These are phyloP conservation scores for Sporisorium graminicola DNA, from an alignment of 1,284 basidiomycete genomes.

Conservation along the genomic window DNA sequence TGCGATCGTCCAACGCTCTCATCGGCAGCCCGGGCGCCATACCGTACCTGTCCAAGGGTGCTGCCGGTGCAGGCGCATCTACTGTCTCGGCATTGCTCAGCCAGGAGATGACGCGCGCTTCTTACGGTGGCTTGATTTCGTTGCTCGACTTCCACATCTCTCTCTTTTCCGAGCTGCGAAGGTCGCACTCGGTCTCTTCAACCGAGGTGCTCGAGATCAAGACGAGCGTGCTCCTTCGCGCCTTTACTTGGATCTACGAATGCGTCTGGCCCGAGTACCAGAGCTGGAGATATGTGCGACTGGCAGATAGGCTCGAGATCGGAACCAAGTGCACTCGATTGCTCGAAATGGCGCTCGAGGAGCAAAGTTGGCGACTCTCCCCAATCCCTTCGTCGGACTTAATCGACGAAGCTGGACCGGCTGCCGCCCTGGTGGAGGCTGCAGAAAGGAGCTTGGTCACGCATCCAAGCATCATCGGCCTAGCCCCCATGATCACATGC, in stretches of 20 bases:
- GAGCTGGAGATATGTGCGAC: slow-evolving; percentile 82
- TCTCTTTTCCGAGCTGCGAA: slow-evolving; percentile 80
- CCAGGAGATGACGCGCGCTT: slow-evolving; percentile 79
- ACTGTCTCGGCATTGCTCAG: slow-evolving; percentile 76
- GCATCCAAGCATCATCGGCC: slow-evolving; percentile 79
- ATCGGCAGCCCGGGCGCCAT: slow-evolving; percentile 74
- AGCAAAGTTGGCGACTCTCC: slow-evolving; percentile 63
- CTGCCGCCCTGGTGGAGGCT: slow-evolving; percentile 70
- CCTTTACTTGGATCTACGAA: slow-evolving; percentile 80
- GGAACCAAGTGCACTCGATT: slow-evolving; percentile 77
- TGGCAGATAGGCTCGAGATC: slow-evolving; percentile 84
- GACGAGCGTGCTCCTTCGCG: slow-evolving; percentile 83
- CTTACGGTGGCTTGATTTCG: slow-evolving; percentile 82
- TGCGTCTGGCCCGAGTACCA: slow-evolving; percentile 87
- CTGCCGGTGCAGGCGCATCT: slow-evolving; percentile 15
- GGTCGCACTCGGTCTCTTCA: slow-evolving; percentile 74
- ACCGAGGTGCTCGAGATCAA: slow-evolving; percentile 77
- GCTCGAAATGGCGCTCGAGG: slow-evolving; percentile 78
- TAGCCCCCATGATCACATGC: slow-evolving; percentile 80
- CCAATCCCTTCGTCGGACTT: slow-evolving; percentile 63
- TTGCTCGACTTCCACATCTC: slow-evolving; percentile 81
- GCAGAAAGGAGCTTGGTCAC: slow-evolving; percentile 78
- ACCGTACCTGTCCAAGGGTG: slow-evolving; percentile 30
- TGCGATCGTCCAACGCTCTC: slow-evolving; percentile 81
- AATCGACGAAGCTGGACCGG: slow-evolving; percentile 23